A percentile compares a stretch with the other conserved stretches of the same genome.
phyloP scores from a whole-genome alignment of 164 flowering plant species.

The Platanus orientalis region DNA sequence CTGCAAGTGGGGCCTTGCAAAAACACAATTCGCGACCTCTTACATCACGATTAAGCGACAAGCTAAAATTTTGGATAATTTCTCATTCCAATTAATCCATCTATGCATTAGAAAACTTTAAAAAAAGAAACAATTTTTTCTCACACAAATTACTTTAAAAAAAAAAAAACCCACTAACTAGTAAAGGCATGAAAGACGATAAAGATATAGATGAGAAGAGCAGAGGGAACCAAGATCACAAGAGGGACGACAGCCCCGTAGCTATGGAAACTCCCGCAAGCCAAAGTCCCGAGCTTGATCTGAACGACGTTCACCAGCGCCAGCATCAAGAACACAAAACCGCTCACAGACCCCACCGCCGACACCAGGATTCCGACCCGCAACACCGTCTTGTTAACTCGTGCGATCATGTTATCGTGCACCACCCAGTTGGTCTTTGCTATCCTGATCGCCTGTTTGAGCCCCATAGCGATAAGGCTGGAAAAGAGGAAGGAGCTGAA shows the following conservation, averaged over 20 bases:
- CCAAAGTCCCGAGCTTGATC: constrained; percentile 70
- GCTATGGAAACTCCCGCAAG: constrained; percentile 44
- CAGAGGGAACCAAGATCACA: constrained; percentile 58
- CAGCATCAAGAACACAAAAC: constrained; percentile 68
- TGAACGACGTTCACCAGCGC: constrained; percentile 73
- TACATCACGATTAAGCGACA: too few relatives aligned
- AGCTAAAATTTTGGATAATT: too few relatives aligned
- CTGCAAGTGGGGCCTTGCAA: too few relatives aligned
- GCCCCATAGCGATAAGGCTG: constrained; percentile 62
- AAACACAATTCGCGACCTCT: too few relatives aligned
- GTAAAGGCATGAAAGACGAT: constrained; percentile 54
- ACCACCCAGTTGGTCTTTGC: constrained; percentile 2
- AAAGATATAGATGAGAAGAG: constrained; percentile 48
- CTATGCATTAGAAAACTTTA: too few relatives aligned
- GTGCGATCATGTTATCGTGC: constrained; percentile 19
- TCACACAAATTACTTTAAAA: too few relatives aligned
- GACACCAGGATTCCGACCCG: constrained; percentile 52
- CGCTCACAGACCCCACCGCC: constrained; percentile 61
- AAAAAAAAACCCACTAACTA: constrained; percentile 21
- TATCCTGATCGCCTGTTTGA: constrained; percentile 61
- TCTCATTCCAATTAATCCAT: too few relatives aligned
- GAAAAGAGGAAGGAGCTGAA: constrained; percentile 91
- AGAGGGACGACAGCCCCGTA: constrained; percentile 59
- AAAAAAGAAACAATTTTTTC: too few relatives aligned
- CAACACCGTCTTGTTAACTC: constrained; percentile 39